A percentile compares a stretch with the other conserved stretches of the same genome.
phyloP scores from a whole-genome alignment of 2,329 filamentous ascomycete genomes.

The Arthrobotrys sphaeroides region DNA sequence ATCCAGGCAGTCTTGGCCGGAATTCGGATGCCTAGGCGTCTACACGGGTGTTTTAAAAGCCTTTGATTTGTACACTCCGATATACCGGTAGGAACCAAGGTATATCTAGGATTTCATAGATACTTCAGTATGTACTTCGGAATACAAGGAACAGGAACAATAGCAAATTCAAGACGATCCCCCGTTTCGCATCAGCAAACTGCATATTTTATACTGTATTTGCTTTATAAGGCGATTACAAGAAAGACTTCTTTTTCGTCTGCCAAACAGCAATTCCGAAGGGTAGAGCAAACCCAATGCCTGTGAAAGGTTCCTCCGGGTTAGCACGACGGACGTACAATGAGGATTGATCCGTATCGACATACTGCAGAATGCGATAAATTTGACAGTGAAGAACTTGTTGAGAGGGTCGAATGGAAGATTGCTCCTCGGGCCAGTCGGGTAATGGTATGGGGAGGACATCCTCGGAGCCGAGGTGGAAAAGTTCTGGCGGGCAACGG shows the following conservation, averaged over 20 bases:
- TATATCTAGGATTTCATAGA: constrained; percentile 2
- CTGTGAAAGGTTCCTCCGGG: constrained; percentile 58
- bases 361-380: constrained; percentile 81
- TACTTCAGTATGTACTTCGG: constrained; percentile 6
- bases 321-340: constrained; percentile 22
- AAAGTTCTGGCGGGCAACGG: constrained; percentile 35
- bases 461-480: constrained; percentile 45
- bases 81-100: background rate
- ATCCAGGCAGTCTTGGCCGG: background rate
- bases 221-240: constrained; percentile 14
- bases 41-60: background rate
- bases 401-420: constrained; percentile 96
- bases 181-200: background rate
- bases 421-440: constrained; percentile 93
- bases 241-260: constrained; percentile 61
- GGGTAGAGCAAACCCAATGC: constrained; percentile 69
- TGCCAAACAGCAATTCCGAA: constrained; percentile 70
- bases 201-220: background rate
- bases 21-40: background rate
- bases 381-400: constrained; percentile 82
- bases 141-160: constrained; percentile 3
- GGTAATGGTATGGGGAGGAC: constrained; percentile 81
- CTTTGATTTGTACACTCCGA: background rate
- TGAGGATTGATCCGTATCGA: constrained; percentile 38
- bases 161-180: background rate